These are phyloP conservation scores for Colletotrichum siamense DNA, from an alignment of 2,329 filamentous ascomycete species.

Conservation along the genomic window DNA sequence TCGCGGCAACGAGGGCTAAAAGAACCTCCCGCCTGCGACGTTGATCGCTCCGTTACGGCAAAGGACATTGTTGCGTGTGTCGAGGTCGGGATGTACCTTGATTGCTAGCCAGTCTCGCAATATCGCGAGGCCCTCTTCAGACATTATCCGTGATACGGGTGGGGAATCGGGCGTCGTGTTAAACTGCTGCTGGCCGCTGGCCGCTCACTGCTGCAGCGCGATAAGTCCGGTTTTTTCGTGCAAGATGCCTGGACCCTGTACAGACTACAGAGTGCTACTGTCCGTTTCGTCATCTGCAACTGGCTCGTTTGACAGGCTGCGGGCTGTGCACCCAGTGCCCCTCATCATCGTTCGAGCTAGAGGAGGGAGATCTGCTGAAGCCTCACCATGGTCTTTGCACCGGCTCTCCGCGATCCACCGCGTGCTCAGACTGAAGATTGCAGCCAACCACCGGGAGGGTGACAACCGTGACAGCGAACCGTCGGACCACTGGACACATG, in stretches of 20 bases:
- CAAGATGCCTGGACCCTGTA: constrained; percentile 15
- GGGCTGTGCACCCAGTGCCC: constrained; percentile 13
- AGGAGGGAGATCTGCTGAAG: constrained; percentile 16
- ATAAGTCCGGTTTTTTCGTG: constrained; percentile 1
- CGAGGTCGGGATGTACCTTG: constrained; percentile 14
- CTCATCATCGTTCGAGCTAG: constrained; percentile 2
- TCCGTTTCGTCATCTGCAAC: constrained; percentile 17
- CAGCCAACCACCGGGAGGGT: constrained; percentile 13
- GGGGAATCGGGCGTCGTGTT: constrained; percentile 11
- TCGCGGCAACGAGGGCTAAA: constrained; percentile 16
- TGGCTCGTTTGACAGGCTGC: constrained; percentile 15
- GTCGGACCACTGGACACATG: constrained; percentile 10
- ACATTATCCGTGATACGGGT: constrained; percentile 17
- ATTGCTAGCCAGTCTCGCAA: neutral
- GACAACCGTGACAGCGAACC: constrained; percentile 9
- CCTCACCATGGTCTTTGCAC: constrained; percentile 11
- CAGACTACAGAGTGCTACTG: neutral
- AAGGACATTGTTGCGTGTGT: neutral
- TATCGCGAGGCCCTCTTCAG: constrained; percentile 6
- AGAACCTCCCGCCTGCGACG: constrained; percentile 10
- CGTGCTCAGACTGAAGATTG: neutral
- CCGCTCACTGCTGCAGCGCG: neutral
- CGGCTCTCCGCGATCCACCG: constrained; percentile 8
- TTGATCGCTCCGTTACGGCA: neutral
- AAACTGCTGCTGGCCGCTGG: constrained; percentile 15